Percentiles rank a stretch among this genome's conserved stretches.
phyloP scores from a whole-genome alignment of 768 basidiomycete genomes.

The Termitomyces sp. region DNA sequence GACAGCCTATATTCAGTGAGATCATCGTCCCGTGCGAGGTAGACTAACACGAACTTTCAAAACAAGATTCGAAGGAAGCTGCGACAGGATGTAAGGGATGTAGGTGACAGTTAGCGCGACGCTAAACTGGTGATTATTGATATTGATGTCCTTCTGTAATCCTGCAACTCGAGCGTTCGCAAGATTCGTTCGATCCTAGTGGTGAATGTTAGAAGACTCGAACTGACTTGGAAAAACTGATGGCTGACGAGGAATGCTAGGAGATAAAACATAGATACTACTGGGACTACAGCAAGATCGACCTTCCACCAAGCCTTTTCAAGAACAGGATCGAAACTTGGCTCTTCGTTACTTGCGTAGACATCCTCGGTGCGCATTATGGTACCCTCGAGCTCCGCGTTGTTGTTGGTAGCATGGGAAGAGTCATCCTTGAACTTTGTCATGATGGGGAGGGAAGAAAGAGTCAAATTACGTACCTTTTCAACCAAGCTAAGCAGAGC shows the following conservation, averaged over 20 bases:
- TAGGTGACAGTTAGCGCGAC: neutral
- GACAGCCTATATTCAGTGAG: neutral
- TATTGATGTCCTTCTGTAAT: neutral
- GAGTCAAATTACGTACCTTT: neutral
- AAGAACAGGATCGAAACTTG: neutral
- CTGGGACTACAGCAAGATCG: neutral
- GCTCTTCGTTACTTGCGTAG: neutral
- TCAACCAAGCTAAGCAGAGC: neutral
- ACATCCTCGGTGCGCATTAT: neutral
- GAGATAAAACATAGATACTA: neutral
- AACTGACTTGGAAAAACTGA: neutral
- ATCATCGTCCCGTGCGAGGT: neutral
- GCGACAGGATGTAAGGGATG: neutral
- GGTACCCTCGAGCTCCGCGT: neutral
- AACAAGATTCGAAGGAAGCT: neutral
- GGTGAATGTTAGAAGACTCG: neutral
- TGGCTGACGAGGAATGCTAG: neutral
- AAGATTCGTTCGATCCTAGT: neutral
- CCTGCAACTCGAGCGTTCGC: neutral
- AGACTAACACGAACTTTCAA: neutral
- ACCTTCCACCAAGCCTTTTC: neutral
- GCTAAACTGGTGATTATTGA: neutral
- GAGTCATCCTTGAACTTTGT: neutral
- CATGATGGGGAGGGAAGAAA: conserved; percentile 67
- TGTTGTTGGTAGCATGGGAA: neutral